These are phyloP conservation scores for Ganoderma meredithae DNA, from an alignment of 1,284 basidiomycete species.

Conservation along the genomic window DNA sequence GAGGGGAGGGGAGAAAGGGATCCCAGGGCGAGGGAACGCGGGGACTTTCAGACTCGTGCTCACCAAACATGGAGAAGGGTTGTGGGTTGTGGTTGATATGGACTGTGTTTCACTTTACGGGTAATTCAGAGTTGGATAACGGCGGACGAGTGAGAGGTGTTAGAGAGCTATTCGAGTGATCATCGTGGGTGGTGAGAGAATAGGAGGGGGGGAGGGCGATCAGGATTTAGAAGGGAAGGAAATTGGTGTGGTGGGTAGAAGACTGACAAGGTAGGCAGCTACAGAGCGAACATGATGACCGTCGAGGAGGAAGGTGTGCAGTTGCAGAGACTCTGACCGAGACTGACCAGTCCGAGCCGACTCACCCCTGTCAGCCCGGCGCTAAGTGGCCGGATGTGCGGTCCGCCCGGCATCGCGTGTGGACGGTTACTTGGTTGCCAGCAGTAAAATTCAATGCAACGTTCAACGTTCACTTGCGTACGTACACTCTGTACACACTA, in stretches of 20 bases:
- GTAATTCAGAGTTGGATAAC: constrained; percentile 16
- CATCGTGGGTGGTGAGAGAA: constrained; percentile 49
- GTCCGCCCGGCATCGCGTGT: too few relatives aligned
- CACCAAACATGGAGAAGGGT: constrained; percentile 69
- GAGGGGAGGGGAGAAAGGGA: constrained; percentile 64
- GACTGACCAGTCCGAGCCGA: neutral
- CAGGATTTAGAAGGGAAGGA: constrained; percentile 15
- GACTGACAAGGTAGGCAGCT: constrained; percentile 18
- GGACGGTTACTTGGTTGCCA: too few relatives aligned
- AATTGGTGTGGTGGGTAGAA: constrained; percentile 6
- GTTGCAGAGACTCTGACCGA: too few relatives aligned
- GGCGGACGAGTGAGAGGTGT: constrained; percentile 13
- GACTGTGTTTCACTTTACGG: constrained; percentile 25
- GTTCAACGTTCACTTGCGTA: neutral
- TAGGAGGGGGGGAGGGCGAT: constrained; percentile 16
- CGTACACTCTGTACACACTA: neutral
- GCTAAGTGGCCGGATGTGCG: neutral
- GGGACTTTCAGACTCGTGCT: constrained; percentile 79
- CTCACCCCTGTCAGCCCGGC: neutral
- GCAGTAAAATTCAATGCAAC: too few relatives aligned
- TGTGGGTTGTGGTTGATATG: constrained; percentile 17
- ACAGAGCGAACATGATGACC: neutral
- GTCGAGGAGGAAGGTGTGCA: constrained; percentile 10
- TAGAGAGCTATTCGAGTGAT: constrained; percentile 66
- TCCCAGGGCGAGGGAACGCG: constrained; percentile 84